Base-by-base conservation (phyloP, 2,329 filamentous ascomycete genomes). In the Onygenales sp. region DNA sequence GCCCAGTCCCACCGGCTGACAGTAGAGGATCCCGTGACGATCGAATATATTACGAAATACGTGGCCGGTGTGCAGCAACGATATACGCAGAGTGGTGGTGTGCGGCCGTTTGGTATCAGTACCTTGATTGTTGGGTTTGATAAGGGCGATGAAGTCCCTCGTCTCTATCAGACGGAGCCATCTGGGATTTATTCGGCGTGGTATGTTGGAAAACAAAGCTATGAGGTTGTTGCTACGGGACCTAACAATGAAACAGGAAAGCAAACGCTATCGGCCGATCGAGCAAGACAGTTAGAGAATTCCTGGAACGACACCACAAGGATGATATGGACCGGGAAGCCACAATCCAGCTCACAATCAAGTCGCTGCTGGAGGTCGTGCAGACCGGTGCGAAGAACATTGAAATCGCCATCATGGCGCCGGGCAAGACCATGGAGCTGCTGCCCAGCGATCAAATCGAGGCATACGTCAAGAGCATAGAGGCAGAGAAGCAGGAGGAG, bases 381-480 rank as follows among this genome's bases (percentile, higher is more conserved):
- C 93, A 98, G 75, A 98, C 93, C 2, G 93, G 93, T 58, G 93
- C 93, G 51, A 98, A 98, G 84, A 98, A 98, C 74, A 98, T 98
- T 66, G 93, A 98, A 77, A 97, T 98, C 66, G 93, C 94, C 54
- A 85, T 98, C 67, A 96, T 97, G 90, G 88, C 89, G 6, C 91
- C 93, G 6, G 91, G 89, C 51, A 90, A 95, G 78, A 72, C 80
- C 13, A 83, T 98, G 58, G 91, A 97, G 78, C 91, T 95, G 84
- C 81, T 98, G 62, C 88, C 90, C 2, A 86, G 92, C 34, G 92
- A 97, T 71, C 88, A 95, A 66, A 98, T 98, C 66, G 93, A 98
- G 78, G 82, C 83, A 63, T 96, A 95, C 67, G 94, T 98, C 67
- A 97, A 97, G 84, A 93, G 84, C 73, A 98, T 98, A 71, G 95